phyloP scores from a whole-genome alignment of 1,139 yeast species.

The Magnusiomyces tetraspermus region DNA sequence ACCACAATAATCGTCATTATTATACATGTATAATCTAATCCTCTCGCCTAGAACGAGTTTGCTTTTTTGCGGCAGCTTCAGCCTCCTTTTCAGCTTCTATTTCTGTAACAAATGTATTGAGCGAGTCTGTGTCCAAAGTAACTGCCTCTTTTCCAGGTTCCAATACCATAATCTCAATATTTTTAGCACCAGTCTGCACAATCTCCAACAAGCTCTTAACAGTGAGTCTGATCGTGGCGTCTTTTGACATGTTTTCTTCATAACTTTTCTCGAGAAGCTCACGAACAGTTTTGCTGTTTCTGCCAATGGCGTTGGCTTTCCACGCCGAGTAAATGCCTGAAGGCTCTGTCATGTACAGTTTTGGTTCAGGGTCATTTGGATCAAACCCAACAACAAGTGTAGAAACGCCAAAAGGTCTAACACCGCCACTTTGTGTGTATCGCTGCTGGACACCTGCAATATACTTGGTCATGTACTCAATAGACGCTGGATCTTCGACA shows the following conservation, averaged over 20 bases:
- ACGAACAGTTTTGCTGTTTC: constrained; percentile 89
- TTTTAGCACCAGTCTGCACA: constrained; percentile 95
- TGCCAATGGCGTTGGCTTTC: constrained; percentile 97
- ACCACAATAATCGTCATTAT: neutral
- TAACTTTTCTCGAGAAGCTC: constrained; percentile 92
- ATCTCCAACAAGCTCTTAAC: constrained; percentile 86
- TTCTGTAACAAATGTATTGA: constrained; percentile 65
- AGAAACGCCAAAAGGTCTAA: constrained; percentile 89
- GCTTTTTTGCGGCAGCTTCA: constrained; percentile 80
- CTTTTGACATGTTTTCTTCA: constrained; percentile 59
- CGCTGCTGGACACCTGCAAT: constrained; percentile 96
- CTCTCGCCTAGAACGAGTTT: constrained; percentile 25
- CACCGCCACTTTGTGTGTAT: constrained; percentile 98
- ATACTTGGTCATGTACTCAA: constrained; percentile 86
- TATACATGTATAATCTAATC: neutral
- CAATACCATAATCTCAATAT: constrained; percentile 86
- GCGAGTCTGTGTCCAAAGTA: constrained; percentile 50
- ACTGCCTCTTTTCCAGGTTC: constrained; percentile 51
- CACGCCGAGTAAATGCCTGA: constrained; percentile 98
- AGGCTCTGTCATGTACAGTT: constrained; percentile 91
- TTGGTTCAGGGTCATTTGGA: constrained; percentile 69
- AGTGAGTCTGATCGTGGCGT: constrained; percentile 70
- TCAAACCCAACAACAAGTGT: constrained; percentile 95
- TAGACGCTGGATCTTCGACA: constrained; percentile 85
- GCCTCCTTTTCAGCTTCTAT: constrained; percentile 88